Conservation (phyloP, 768 basidiomycete species). For the Xerocomus spinulosus region DNA sequence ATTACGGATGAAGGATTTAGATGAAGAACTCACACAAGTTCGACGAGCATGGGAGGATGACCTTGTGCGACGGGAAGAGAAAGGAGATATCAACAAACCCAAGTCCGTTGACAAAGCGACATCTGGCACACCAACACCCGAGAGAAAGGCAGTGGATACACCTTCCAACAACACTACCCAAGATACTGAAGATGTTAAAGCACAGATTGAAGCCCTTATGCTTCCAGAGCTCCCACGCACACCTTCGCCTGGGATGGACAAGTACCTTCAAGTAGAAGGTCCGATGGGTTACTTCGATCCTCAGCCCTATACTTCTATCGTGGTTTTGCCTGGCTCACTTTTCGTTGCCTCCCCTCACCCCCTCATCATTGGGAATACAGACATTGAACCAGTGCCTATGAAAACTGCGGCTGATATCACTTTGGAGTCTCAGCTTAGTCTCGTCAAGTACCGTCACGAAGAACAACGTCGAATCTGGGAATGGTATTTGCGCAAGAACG, state of each 20-base stretch:
- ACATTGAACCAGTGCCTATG: conserved; percentile 39
- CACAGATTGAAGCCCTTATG: conserved; percentile 57
- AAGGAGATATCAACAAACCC: conserved; percentile 24
- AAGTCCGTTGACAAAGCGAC: conserved; percentile 10
- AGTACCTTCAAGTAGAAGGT: conserved; percentile 28
- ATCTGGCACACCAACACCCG: conserved; percentile 29
- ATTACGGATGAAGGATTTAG: conserved; percentile 81
- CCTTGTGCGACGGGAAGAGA: conserved; percentile 72
- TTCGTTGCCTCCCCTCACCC: conserved; percentile 32
- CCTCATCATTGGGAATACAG: conserved; percentile 26
- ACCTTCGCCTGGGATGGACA: conserved; percentile 33
- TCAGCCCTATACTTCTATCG: conserved; percentile 27
- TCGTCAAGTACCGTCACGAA: conserved; percentile 75
- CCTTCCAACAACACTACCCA: conserved; percentile 9
- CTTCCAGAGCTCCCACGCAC: conserved; percentile 36
- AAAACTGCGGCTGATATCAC: conserved; percentile 68
- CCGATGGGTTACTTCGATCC: conserved; percentile 43
- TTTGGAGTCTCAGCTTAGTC: conserved; percentile 65
- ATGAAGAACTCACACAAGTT: conserved; percentile 64
- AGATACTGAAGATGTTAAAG: conserved; percentile 51
- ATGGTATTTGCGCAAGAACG: conserved; percentile 87
- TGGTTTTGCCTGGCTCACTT: conserved; percentile 27
- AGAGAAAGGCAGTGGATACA: conserved; percentile 16
- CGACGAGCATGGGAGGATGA: conserved; percentile 87
- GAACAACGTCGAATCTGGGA: conserved; percentile 92